A percentile compares a stretch with the other conserved stretches of the same genome.
These are phyloP conservation scores for Marasmius sp. DNA, from an alignment of 1,284 basidiomycete genomes.

Conservation along the genomic window DNA sequence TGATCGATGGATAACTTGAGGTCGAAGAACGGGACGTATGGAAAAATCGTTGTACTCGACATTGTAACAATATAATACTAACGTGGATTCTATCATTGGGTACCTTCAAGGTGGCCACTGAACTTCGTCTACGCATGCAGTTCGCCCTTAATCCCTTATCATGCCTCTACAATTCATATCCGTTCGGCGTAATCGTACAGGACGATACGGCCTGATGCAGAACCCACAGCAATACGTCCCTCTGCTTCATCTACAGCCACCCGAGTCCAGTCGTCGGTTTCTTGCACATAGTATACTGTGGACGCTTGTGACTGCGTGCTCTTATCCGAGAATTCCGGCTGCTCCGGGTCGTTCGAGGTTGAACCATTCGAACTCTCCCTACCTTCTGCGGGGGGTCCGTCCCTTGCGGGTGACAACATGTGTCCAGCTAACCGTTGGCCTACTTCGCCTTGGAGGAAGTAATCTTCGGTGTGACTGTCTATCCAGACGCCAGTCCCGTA, in stretches of 20 bases:
- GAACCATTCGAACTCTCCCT: not conserved
- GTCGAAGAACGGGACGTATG: not conserved
- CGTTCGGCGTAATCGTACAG: slow-evolving; percentile 46
- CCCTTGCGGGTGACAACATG: slow-evolving; percentile 25
- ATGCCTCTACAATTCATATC: slow-evolving; percentile 6
- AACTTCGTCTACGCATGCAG: too few relatives aligned
- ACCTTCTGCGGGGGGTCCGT: slow-evolving; percentile 12
- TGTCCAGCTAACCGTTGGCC: slow-evolving; percentile 59
- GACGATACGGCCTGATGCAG: slow-evolving; percentile 46
- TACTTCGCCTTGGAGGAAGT: slow-evolving; percentile 41
- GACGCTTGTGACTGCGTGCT: slow-evolving; percentile 28
- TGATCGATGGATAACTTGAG: slow-evolving; percentile 15
- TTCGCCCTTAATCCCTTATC: too few relatives aligned
- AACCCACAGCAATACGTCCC: slow-evolving; percentile 57
- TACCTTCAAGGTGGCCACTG: too few relatives aligned
- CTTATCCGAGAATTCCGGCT: slow-evolving; percentile 15
- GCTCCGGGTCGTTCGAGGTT: slow-evolving; percentile 18
- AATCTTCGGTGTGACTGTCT: slow-evolving; percentile 57
- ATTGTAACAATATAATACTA: not conserved
- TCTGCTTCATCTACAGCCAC: slow-evolving; percentile 60
- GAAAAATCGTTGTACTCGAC: too few relatives aligned
- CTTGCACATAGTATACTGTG: slow-evolving; percentile 45
- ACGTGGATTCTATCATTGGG: too few relatives aligned
- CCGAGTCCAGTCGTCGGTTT: slow-evolving; percentile 49
- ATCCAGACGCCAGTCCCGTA: slow-evolving; percentile 66